phyloP scores from a whole-genome alignment of 73 alveolate genomes.

The Blepharisma stoltei region DNA sequence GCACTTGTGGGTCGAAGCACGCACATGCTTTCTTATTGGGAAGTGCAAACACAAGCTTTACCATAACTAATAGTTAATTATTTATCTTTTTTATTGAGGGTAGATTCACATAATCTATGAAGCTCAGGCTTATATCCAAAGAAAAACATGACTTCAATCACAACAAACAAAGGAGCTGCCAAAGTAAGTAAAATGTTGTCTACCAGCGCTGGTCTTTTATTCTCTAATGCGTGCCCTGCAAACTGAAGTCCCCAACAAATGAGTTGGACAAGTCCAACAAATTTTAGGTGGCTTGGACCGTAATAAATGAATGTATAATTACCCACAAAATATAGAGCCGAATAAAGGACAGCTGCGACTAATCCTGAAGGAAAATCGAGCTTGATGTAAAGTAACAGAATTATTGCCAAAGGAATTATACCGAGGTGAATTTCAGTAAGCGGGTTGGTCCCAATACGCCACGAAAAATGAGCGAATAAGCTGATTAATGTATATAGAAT shows the following conservation, averaged over 20 bases:
- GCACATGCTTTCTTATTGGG: too few species aligned
- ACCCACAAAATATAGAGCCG: neutral
- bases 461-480: conserved; percentile 13
- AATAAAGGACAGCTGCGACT: neutral
- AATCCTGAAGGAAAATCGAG: conserved; percentile 22
- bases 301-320: neutral
- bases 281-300: neutral
- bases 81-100: too few species aligned
- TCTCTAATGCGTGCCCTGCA: conserved; percentile 38
- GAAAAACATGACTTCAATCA: conserved; percentile 30
- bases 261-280: conserved; percentile 3
- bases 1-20: too few species aligned
- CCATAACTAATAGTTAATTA: too few species aligned
- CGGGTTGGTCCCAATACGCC: neutral
- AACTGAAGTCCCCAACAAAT: conserved; percentile 37
- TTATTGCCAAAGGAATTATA: neutral
- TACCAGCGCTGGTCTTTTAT: conserved; percentile 37
- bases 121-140: conserved; percentile 21
- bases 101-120: neutral
- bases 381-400: conserved; percentile 10
- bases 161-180: conserved; percentile 47
- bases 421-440: conserved; percentile 20
- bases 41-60: too few species aligned
- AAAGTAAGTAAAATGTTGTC: conserved; percentile 21
- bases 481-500: conserved; percentile 14